Conservation (phyloP, 2,329 filamentous ascomycete genomes). For the Clonostachys byssicola region DNA sequence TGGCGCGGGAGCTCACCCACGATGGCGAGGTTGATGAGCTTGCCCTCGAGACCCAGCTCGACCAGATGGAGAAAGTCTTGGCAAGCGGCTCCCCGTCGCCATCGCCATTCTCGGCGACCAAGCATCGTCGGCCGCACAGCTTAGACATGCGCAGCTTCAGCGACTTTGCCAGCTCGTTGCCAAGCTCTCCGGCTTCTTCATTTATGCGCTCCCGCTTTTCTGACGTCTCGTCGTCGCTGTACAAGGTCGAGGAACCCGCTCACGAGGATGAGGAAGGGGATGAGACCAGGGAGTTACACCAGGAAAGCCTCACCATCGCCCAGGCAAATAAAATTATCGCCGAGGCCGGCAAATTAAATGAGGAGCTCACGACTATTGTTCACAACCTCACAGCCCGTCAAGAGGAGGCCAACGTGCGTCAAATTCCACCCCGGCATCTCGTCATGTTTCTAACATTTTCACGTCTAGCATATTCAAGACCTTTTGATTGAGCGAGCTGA, state of each 20-base stretch:
- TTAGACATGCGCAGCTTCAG: conserved; percentile 14
- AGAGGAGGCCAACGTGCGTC: conserved; percentile 54
- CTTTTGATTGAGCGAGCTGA: conserved; percentile 55
- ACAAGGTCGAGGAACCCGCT: conserved; percentile 15
- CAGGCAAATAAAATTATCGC: conserved; percentile 30
- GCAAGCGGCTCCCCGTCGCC: not conserved
- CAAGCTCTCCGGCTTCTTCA: conserved; percentile 26
- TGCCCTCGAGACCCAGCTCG: conserved; percentile 26
- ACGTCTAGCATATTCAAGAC: conserved; percentile 52
- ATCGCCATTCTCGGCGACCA: not conserved
- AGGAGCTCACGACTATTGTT: conserved; percentile 44
- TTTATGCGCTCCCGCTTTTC: conserved; percentile 31
- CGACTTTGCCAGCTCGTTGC: conserved; percentile 14
- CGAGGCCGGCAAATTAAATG: conserved; percentile 36
- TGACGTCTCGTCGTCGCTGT: conserved; percentile 28
- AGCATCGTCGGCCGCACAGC: conserved; percentile 3
- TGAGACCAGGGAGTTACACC: conserved; percentile 17
- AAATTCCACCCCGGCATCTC: not conserved
- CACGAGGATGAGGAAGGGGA: conserved; percentile 12
- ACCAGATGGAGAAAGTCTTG: conserved; percentile 26
- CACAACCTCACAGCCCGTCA: conserved; percentile 47
- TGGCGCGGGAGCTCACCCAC: conserved; percentile 29
- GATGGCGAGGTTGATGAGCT: conserved; percentile 26
- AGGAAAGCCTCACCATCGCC: conserved; percentile 21
- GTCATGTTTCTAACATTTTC: not conserved